Percentiles rank a stretch among this genome's conserved stretches.
Conservation (phyloP, 2,329 filamentous ascomycete species). For the Sclerotinia sclerotiorum region DNA sequence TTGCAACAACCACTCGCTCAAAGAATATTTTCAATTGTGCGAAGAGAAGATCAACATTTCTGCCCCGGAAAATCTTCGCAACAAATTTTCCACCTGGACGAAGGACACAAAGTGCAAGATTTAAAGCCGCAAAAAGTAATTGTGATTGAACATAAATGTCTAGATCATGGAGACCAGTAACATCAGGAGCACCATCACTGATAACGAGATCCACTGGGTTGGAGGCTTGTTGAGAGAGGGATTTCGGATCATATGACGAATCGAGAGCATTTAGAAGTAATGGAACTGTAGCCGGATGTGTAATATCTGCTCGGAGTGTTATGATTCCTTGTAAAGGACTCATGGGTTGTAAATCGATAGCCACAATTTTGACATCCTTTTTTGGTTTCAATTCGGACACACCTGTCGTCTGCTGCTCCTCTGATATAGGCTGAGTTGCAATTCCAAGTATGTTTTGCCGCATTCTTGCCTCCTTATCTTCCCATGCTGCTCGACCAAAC, state of each 20-base stretch:
- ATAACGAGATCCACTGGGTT: constrained; percentile 90
- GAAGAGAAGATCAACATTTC: constrained; percentile 93
- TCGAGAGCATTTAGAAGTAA: constrained; percentile 84
- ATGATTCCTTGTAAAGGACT: constrained; percentile 89
- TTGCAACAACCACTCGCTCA: constrained; percentile 81
- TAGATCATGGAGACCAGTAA: constrained; percentile 93
- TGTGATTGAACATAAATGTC: constrained; percentile 98
- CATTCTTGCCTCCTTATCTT: constrained; percentile 73
- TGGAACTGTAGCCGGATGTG: constrained; percentile 91
- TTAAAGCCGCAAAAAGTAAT: constrained; percentile 88
- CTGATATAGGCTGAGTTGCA: constrained; percentile 23
- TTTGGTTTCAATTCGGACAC: constrained; percentile 46
- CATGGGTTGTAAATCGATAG: constrained; percentile 96
- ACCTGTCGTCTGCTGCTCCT: constrained; percentile 34
- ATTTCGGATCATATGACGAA: constrained; percentile 58
- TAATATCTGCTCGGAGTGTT: constrained; percentile 92
- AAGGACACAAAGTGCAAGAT: constrained; percentile 88
- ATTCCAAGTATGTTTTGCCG: constrained; percentile 57
- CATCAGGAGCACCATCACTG: constrained; percentile 92
- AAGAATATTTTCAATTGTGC: constrained; percentile 94
- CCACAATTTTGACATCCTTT: constrained; percentile 85
- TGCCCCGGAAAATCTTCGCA: constrained; percentile 93
- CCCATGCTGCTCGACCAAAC: constrained; percentile 82
- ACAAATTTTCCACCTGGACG: constrained; percentile 94
- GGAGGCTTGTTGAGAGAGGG: constrained; percentile 55